Percentiles rank a stretch among this genome's conserved stretches.
Conservation (phyloP, 495 filamentous ascomycete genomes). For the Xylaria flabelliformis region DNA sequence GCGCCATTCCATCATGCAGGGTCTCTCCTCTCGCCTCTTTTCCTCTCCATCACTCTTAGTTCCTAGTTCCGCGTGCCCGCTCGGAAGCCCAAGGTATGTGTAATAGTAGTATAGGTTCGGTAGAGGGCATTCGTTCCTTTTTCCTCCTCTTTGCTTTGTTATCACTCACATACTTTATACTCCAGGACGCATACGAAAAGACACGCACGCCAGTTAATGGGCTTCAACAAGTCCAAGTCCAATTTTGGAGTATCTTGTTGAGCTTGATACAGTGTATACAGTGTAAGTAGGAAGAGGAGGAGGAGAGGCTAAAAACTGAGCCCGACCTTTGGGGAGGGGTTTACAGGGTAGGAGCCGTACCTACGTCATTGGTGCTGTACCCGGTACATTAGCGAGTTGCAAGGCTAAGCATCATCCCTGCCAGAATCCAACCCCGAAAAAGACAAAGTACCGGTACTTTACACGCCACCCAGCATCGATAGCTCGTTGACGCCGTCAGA, state of each 20-base stretch:
- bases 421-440: constrained; percentile 20
- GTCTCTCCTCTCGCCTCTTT: constrained; percentile 36
- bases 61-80: background rate
- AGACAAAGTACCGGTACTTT: constrained; percentile 32
- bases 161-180: background rate
- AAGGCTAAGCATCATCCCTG: constrained; percentile 29
- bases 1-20: constrained; percentile 49
- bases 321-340: constrained; percentile 20
- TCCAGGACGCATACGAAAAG: background rate
- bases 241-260: background rate
- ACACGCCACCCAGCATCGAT: constrained; percentile 13
- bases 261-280: background rate
- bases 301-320: constrained; percentile 3
- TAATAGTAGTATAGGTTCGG: background rate
- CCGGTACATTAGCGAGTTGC: constrained; percentile 29
- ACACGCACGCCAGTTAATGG: background rate
- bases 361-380: constrained; percentile 32
- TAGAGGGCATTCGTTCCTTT: background rate
- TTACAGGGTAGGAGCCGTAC: constrained; percentile 23
- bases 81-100: background rate
- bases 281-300: background rate
- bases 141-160: background rate
- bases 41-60: background rate
- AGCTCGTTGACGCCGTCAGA: constrained; percentile 6
- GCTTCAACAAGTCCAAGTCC: background rate